These are phyloP conservation scores for Malassezia caprae DNA, from an alignment of 1,284 basidiomycete genomes.

Conservation along the genomic window DNA sequence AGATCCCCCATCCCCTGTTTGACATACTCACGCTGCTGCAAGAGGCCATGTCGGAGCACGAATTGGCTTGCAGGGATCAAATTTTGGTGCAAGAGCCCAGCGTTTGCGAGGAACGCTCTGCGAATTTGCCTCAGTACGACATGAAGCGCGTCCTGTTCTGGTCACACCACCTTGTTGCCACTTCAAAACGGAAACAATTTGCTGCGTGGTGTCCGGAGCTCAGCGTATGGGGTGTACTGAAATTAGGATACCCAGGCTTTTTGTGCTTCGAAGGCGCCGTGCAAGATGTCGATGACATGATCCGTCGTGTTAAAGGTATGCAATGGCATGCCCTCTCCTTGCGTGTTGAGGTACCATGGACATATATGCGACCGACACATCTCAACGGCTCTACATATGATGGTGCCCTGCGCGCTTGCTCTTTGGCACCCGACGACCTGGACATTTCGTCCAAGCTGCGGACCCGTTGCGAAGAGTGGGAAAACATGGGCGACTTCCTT, in stretches of 20 bases:
- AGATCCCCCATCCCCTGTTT: conserved; percentile 5
- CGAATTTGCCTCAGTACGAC: not conserved
- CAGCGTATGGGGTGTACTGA: conserved; percentile 18
- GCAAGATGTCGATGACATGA: conserved; percentile 21
- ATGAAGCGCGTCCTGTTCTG: conserved; percentile 18
- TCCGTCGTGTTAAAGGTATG: conserved; percentile 20
- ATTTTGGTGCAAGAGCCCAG: not conserved
- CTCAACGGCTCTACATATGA: not conserved
- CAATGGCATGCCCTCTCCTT: conserved; percentile 16
- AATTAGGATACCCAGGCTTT: conserved; percentile 23
- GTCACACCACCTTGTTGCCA: conserved; percentile 20
- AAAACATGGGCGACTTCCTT: conserved; percentile 12
- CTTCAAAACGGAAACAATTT: conserved; percentile 21
- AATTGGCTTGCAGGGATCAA: not conserved
- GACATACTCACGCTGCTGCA: conserved; percentile 4
- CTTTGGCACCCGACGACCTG: not conserved
- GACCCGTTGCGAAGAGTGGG: not conserved
- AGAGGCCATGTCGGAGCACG: not conserved
- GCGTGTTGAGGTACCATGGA: conserved; percentile 8
- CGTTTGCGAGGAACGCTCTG: not conserved
- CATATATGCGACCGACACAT: not conserved
- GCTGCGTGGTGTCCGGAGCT: conserved; percentile 20
- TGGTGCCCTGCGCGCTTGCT: conserved; percentile 1
- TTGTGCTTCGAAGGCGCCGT: conserved; percentile 20
- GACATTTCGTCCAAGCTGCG: not conserved